Conservation (phyloP, 306 rosid genomes). For the Vigna hirtella region DNA sequence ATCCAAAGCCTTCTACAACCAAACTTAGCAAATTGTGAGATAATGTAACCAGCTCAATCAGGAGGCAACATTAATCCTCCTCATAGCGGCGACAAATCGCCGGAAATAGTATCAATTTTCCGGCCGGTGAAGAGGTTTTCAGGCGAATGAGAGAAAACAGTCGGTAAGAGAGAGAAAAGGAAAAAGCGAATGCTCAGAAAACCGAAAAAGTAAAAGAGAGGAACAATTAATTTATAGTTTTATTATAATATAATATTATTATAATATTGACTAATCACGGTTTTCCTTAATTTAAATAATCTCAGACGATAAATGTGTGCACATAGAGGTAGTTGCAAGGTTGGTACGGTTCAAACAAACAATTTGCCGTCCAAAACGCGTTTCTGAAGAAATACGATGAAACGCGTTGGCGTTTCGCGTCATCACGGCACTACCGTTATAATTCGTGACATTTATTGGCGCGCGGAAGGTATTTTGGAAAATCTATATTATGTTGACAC, state of each 20-base stretch:
- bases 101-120: conserved; percentile 34
- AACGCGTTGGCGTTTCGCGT: neutral
- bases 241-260: neutral
- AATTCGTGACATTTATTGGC: neutral
- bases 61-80: neutral
- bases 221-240: conserved; percentile 51
- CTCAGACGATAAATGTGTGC: conserved; percentile 40
- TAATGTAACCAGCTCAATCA: neutral
- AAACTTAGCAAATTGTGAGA: conserved; percentile 8
- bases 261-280: neutral
- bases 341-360: conserved; percentile 67
- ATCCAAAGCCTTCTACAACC: conserved; percentile 51
- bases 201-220: conserved; percentile 47
- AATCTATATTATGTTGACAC: no score
- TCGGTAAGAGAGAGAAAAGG: conserved; percentile 41
- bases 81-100: conserved; percentile 2
- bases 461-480: conserved; percentile 37
- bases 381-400: conserved; percentile 29
- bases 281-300: neutral
- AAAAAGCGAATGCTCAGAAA: conserved; percentile 45
- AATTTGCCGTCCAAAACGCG: conserved; percentile 71
- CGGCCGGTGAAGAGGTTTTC: conserved; percentile 48
- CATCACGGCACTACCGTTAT: conserved; percentile 13
- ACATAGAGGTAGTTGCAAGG: conserved; percentile 21
- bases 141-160: conserved; percentile 50